These are phyloP conservation scores for Cordyceps tenuipes DNA, from an alignment of 2,329 filamentous ascomycete genomes.

Conservation along the genomic window DNA sequence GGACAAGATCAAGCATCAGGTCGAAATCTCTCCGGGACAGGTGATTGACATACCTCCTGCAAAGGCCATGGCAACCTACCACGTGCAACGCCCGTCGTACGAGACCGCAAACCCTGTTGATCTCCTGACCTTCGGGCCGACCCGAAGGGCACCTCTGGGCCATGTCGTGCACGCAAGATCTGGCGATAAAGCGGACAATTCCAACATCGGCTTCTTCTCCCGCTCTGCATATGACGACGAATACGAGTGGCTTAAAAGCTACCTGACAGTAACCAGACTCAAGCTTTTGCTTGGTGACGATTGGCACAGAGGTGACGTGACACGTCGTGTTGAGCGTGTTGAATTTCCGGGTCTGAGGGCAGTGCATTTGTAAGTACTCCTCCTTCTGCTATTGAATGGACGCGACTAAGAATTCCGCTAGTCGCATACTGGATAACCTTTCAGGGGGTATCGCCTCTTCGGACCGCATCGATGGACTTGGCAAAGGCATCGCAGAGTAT, in stretches of 20 bases:
- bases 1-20: constrained; percentile 24
- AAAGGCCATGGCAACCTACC: too few species aligned
- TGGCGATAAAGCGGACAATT: constrained; percentile 35
- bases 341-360: constrained; percentile 31
- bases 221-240: constrained; percentile 33
- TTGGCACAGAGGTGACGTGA: constrained; percentile 17
- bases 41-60: too few species aligned
- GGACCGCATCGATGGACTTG: background rate
- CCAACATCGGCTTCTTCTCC: constrained; percentile 39
- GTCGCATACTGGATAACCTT: background rate
- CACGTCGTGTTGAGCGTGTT: constrained; percentile 32
- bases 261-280: constrained; percentile 24
- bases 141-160: constrained; percentile 24
- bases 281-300: constrained; percentile 10
- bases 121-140: too few species aligned
- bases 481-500: background rate
- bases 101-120: too few species aligned
- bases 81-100: too few species aligned
- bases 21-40: background rate
- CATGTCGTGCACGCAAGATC: constrained; percentile 24
- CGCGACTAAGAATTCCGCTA: too few species aligned
- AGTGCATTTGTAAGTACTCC: constrained; percentile 18
- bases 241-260: constrained; percentile 40
- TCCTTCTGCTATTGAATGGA: too few species aligned
- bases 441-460: background rate